Evolutionary conservation across 331 rosid genomes (phyloP).

Genomic region (Phaseolus coccineus): DNA sequence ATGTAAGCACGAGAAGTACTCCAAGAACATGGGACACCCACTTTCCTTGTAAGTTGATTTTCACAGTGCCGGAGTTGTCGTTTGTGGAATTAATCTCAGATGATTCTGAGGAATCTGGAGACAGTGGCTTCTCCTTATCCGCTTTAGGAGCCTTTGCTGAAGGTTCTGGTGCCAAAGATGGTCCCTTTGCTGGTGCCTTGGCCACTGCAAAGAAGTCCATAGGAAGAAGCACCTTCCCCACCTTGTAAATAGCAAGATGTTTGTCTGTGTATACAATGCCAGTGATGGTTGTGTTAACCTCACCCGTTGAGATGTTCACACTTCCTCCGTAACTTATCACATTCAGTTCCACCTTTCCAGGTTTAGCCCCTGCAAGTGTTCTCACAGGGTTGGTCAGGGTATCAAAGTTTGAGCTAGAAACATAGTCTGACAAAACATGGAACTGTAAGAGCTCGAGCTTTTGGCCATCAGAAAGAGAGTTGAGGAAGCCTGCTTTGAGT

Average conservation of each 20-base stretch:
- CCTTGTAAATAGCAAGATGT: conserved; percentile 47
- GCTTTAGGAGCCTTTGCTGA: conserved; percentile 47
- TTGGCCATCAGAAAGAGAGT: conserved; percentile 55
- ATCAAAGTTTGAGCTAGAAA: conserved; percentile 52
- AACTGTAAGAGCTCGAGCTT: conserved; percentile 54
- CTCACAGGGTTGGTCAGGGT: conserved; percentile 58
- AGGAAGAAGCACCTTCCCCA: conserved; percentile 55
- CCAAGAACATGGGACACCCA: conserved; percentile 36
- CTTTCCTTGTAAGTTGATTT: conserved; percentile 34
- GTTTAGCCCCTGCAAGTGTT: conserved; percentile 52
- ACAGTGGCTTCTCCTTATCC: conserved; percentile 39
- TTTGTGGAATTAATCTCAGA: conserved; percentile 27
- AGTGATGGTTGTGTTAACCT: conserved; percentile 54
- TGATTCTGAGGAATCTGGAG: conserved; percentile 41
- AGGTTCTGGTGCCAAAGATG: conserved; percentile 47
- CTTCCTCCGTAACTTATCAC: conserved; percentile 11
- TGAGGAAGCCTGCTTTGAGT: conserved; percentile 56
- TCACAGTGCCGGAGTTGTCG: conserved; percentile 26
- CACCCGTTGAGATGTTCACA: conserved; percentile 44
- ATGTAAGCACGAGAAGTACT: not conserved
- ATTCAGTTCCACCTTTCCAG: conserved; percentile 16
- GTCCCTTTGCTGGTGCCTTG: conserved; percentile 46
- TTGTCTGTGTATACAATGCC: conserved; percentile 53
- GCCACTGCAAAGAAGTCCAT: conserved; percentile 45
- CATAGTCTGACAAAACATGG: conserved; percentile 47